A percentile compares a stretch with the other conserved stretches of the same genome.
phyloP scores from a whole-genome alignment of 2,329 filamentous ascomycete species.

The Cucurbitaria berberidis region DNA sequence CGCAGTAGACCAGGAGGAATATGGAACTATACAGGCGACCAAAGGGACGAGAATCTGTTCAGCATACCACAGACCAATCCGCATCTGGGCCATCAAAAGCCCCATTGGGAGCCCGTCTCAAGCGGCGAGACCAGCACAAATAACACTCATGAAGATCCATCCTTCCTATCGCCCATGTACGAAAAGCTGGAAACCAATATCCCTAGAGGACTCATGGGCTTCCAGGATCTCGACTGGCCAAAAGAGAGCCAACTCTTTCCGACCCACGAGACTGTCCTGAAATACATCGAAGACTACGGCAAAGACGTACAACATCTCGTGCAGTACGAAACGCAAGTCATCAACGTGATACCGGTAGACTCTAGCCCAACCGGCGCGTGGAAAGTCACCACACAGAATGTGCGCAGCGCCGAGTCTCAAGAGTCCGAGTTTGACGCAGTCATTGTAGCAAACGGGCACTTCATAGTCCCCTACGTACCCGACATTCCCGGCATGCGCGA shows the following conservation, averaged over 20 bases:
- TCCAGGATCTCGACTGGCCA: conserved; percentile 72
- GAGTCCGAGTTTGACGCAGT: conserved; percentile 61
- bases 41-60: conserved; percentile 54
- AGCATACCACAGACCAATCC: conserved; percentile 71
- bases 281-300: conserved; percentile 77
- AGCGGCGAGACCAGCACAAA: background rate
- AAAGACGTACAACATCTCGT: conserved; percentile 71
- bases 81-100: conserved; percentile 66
- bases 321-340: conserved; percentile 72
- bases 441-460: conserved; percentile 57
- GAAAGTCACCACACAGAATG: conserved; percentile 63
- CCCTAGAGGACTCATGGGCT: conserved; percentile 79
- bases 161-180: conserved; percentile 86
- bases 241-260: conserved; percentile 74
- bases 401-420: conserved; percentile 52
- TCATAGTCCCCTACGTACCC: conserved; percentile 55
- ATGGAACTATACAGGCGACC: conserved; percentile 76
- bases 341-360: conserved; percentile 57
- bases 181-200: conserved; percentile 86
- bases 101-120: conserved; percentile 55
- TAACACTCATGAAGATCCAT: conserved; percentile 49
- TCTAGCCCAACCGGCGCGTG: conserved; percentile 54
- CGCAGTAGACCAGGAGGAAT: conserved; percentile 77
- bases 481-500: conserved; percentile 49
- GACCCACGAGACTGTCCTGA: conserved; percentile 69